Base-by-base conservation (phyloP, 2,329 filamentous ascomycete species). In the Diplodia mutila region DNA sequence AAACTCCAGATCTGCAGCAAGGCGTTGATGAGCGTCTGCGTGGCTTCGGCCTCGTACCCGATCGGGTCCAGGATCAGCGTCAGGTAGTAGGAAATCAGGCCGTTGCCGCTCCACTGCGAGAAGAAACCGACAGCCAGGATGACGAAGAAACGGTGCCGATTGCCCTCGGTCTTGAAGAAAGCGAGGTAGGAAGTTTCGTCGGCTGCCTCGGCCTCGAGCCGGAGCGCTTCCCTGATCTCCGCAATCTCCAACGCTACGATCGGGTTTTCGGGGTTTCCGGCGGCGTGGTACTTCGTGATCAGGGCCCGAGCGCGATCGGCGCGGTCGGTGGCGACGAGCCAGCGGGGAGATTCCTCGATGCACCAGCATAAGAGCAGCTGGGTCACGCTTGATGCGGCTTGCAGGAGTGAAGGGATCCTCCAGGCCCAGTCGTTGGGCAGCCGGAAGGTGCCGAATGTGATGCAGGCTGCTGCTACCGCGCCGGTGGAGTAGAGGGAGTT, bases 1-100 rank as follows among this genome's bases (percentile, higher is more conserved):
- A 84, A 84, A 67, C 86, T 87, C 70, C 88, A 86, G 70, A 88
- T 88, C 74, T 89, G 88, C 71, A 90, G 83, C 66, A 74, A 71
- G 53, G 78, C 78, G 66, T 82, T 82, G 71, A 83, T 80, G 34
- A 79, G 69, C 3, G 80, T 74, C 70, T 81, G 79, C 9, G 74
- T 77, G 61, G 74, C 72, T 55, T 71, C 67, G 59, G 75, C 71
- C 23, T 72, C 77, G 68, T 79, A 74, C 27, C 78, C 78, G 34
- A 78, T 74, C n/a, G 69, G 61, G 39, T 77, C 70, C 55, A 80
- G 68, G 32, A 79, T 74, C 32, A 75, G 51, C 34, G 72, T 73
- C 37, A 79, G 70, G 69, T 79, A 79, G 72, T 80, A 84, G 0
- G 79, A 81, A 29, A 83, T 79, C 5, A 85, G 72, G 46, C 81